phyloP scores from a whole-genome alignment of 2,329 filamentous ascomycete species.

The Blastomyces gilchristii region DNA sequence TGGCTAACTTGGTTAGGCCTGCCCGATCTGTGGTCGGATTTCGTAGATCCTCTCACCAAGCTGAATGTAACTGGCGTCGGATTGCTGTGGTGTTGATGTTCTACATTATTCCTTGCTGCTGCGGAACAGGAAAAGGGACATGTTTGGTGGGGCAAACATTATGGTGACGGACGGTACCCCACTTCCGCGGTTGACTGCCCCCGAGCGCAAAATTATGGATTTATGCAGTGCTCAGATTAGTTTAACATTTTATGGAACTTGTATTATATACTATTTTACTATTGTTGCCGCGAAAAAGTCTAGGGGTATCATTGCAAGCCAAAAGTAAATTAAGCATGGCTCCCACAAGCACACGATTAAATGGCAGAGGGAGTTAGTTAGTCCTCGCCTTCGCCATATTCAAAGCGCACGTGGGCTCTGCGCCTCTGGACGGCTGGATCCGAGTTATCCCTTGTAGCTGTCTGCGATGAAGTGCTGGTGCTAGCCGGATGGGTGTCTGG shows the following conservation, averaged over 20 bases:
- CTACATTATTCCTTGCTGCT: background rate
- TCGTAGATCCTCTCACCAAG: background rate
- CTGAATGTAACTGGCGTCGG: background rate
- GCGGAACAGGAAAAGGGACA: background rate
- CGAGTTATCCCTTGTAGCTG: constrained; percentile 1
- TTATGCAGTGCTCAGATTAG: too few relatives aligned
- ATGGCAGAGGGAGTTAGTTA: background rate
- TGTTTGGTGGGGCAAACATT: background rate
- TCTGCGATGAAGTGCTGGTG: constrained; percentile 6
- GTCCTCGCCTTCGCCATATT: constrained; percentile 3
- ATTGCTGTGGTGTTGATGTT: background rate
- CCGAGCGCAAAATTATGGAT: too few relatives aligned
- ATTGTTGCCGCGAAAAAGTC: background rate
- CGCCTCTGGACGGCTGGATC: constrained; percentile 8
- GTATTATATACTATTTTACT: background rate
- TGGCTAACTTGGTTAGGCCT: background rate
- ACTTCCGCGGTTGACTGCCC: background rate
- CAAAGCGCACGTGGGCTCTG: constrained; percentile 3
- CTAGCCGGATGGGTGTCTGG: background rate
- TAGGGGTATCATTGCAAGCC: background rate
- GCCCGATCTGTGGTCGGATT: background rate
- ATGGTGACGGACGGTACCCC: background rate
- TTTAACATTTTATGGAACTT: background rate
- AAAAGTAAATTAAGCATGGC: background rate
- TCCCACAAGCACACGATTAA: background rate